These are phyloP conservation scores for Penicillium odoratum DNA, from an alignment of 495 filamentous ascomycete species.

Conservation along the genomic window DNA sequence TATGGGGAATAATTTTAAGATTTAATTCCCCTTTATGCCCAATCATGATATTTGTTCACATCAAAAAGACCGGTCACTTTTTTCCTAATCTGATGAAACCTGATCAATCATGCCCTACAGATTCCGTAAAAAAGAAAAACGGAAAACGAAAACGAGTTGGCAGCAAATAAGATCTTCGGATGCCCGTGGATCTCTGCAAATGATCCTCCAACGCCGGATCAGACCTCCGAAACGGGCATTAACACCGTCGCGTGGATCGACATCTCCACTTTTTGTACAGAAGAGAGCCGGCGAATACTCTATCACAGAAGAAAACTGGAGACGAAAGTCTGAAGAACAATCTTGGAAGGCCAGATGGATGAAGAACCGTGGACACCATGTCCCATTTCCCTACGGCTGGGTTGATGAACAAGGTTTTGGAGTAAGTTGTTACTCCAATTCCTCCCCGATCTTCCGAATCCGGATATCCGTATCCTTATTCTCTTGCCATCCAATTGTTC, in stretches of 20 bases:
- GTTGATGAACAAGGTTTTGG: not conserved
- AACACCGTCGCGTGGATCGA: not conserved
- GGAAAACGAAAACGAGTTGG: not conserved
- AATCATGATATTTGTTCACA: not conserved
- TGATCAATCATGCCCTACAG: not conserved
- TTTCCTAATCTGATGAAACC: slow-evolving; percentile 6
- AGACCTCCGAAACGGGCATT: not conserved
- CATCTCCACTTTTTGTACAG: not conserved
- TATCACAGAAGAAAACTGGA: not conserved
- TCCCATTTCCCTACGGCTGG: not conserved
- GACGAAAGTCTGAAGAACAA: too few relatives aligned
- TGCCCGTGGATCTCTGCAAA: slow-evolving; percentile 22
- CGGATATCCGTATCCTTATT: not conserved
- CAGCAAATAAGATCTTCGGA: slow-evolving; percentile 18
- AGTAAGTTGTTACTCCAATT: not conserved
- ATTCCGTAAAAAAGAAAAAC: slow-evolving; percentile 1
- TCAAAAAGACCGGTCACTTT: slow-evolving; percentile 4
- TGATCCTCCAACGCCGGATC: slow-evolving; percentile 3
- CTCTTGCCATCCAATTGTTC: not conserved
- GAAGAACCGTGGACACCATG: not conserved
- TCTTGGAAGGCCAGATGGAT: too few relatives aligned
- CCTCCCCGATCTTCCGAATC: not conserved
- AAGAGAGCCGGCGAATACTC: not conserved
- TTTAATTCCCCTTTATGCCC: not conserved
- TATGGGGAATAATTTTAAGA: not conserved